Conservation (phyloP, 2,329 filamentous ascomycete species). For the Neonectria punicea region DNA sequence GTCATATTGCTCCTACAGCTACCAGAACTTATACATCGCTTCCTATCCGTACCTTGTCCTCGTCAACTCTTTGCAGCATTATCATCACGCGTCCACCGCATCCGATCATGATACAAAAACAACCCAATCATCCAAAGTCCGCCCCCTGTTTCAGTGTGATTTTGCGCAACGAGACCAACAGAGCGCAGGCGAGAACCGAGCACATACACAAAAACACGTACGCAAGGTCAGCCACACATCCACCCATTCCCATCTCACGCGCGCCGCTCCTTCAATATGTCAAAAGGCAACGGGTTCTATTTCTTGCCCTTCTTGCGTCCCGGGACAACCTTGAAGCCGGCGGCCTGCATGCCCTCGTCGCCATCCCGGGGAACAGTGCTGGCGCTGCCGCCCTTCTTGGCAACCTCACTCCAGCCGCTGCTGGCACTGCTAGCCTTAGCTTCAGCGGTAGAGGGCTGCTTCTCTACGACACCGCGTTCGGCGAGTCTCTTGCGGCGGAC, state of each 20-base stretch:
- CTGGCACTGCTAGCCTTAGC: slow-evolving; percentile 57
- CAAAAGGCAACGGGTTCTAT: slow-evolving; percentile 49
- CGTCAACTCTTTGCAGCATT: slow-evolving; percentile 1
- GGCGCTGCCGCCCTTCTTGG: slow-evolving; percentile 80
- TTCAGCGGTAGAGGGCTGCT: slow-evolving; percentile 67
- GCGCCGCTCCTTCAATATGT: slow-evolving; percentile 21
- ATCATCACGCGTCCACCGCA: slow-evolving; percentile 14
- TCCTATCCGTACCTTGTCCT: not conserved
- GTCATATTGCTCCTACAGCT: slow-evolving; percentile 14
- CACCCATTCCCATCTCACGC: slow-evolving; percentile 5
- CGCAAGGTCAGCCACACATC: not conserved
- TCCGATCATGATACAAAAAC: slow-evolving; percentile 18
- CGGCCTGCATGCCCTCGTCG: slow-evolving; percentile 56
- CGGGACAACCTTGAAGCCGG: slow-evolving; percentile 89
- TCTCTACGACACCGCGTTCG: slow-evolving; percentile 88
- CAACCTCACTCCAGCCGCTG: slow-evolving; percentile 95
- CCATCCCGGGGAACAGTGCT: slow-evolving; percentile 53
- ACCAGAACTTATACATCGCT: slow-evolving; percentile 11
- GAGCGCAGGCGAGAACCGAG: not conserved
- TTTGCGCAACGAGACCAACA: too few relatives aligned
- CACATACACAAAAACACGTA: not conserved
- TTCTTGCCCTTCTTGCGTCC: slow-evolving; percentile 93
- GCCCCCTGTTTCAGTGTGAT: not conserved
- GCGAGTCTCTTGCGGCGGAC: slow-evolving; percentile 92
- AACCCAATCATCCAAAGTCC: slow-evolving; percentile 1